These are phyloP conservation scores for Colletotrichum australisinense DNA, from an alignment of 2,329 filamentous ascomycete species.

Conservation along the genomic window DNA sequence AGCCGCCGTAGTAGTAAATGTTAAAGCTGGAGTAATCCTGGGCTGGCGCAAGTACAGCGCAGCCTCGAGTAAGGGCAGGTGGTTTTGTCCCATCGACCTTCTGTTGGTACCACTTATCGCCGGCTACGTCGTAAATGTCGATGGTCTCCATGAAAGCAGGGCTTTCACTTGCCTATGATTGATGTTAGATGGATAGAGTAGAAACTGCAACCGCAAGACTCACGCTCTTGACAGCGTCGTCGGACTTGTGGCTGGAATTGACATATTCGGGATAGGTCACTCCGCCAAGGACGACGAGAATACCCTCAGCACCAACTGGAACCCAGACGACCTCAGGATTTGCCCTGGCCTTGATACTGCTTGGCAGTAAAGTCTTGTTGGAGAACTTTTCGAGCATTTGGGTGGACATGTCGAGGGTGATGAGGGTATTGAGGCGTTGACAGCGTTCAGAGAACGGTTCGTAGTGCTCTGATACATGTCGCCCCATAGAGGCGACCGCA, in stretches of 20 bases:
- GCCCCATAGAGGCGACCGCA: conserved; percentile 62
- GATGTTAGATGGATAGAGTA: conserved; percentile 35
- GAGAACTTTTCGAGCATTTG: conserved; percentile 65
- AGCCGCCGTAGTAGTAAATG: conserved; percentile 88
- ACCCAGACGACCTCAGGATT: conserved; percentile 79
- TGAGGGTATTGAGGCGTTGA: conserved; percentile 65
- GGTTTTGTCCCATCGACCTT: conserved; percentile 67
- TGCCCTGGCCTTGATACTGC: conserved; percentile 63
- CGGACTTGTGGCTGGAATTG: conserved; percentile 40
- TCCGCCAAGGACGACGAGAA: conserved; percentile 82
- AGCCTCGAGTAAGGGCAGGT: conserved; percentile 73
- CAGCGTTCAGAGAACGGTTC: conserved; percentile 51
- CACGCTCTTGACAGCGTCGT: conserved; percentile 53
- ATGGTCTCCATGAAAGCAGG: conserved; percentile 78
- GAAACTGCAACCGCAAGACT: conserved; percentile 33
- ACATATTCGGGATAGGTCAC: conserved; percentile 70
- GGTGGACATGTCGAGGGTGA: conserved; percentile 69
- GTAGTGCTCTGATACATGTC: conserved; percentile 54
- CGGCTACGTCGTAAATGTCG: conserved; percentile 81
- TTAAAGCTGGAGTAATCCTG: conserved; percentile 81
- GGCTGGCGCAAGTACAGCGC: conserved; percentile 79
- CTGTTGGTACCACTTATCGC: conserved; percentile 76
- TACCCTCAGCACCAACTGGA: conserved; percentile 80
- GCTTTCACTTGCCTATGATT: conserved; percentile 68
- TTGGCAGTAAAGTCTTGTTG: conserved; percentile 63